A percentile compares a stretch with the other conserved stretches of the same genome.
phyloP scores from a whole-genome alignment of 176 grass and related monocot genomes.

The Areca catechu region DNA sequence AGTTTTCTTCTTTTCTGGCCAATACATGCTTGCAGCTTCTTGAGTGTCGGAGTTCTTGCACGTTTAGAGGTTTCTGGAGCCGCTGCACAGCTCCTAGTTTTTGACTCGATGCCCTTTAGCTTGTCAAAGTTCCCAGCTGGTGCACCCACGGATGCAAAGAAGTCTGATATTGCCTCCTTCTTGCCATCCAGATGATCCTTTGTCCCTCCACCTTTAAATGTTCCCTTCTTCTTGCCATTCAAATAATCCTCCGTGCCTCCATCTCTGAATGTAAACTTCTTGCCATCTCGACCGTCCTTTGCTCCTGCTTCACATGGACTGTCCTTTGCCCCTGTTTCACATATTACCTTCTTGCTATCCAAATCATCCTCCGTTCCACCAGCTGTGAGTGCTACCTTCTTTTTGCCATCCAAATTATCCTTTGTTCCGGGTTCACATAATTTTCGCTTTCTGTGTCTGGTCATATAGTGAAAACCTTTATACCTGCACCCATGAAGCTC shows the following conservation, averaged over 20 bases:
- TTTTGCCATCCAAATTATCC: slow-evolving; percentile 20
- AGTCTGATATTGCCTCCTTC: slow-evolving; percentile 15
- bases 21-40: slow-evolving; percentile 24
- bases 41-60: slow-evolving; percentile 15
- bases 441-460: slow-evolving; percentile 14
- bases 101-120: slow-evolving; percentile 15
- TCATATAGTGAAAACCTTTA: slow-evolving; percentile 16
- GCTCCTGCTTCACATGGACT: background rate
- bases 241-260: slow-evolving; percentile 18
- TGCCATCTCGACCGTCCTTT: background rate
- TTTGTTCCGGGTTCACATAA: slow-evolving; percentile 15
- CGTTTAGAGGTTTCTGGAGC: slow-evolving; percentile 27
- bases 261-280: slow-evolving; percentile 9
- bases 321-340: background rate
- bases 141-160: slow-evolving; percentile 7
- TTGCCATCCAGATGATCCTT: background rate
- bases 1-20: slow-evolving; percentile 36
- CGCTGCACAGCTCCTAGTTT: background rate
- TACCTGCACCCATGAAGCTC: slow-evolving; percentile 19
- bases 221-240: background rate
- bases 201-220: no score
- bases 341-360: slow-evolving; percentile 6
- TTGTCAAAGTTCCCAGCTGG: slow-evolving; percentile 20
- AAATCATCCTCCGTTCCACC: slow-evolving; percentile 21
- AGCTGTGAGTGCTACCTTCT: background rate